Base-by-base conservation (phyloP, 129 eudicot species). In the Chrysanthemum seticuspe region DNA sequence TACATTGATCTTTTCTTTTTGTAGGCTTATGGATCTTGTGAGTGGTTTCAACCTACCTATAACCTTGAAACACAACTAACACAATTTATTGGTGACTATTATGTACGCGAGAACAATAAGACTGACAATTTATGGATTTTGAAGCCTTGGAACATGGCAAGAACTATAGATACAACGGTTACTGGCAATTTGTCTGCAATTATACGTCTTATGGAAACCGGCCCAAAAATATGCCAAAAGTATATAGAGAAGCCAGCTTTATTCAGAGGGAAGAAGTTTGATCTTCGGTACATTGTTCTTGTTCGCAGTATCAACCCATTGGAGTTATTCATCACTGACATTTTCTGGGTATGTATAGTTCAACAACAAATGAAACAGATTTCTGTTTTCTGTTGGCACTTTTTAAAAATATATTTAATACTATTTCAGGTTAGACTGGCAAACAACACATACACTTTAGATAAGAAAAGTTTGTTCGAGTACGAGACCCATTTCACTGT, bases 101-200 rank as follows among this genome's bases (percentile, higher is more conserved):
- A 70, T 80, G 81, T 81, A 23, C 95, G 97, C 29, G 91, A 85
- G 75, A 81, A 82, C 44, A 80, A 88, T 34, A 85, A 85, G 68
- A 66, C 65, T 29, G 87, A 91, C 85, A 95, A 91, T 67, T 74
- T 88, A 31, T 95, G 97, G 99, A 95, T 91, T 62, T 73, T 95
- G 79, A 95, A 95, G 80, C 99, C 99, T 6, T 95, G 96, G 99
- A 91, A 95, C 81, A 95, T 95, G 99, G 99, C 99, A 27, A 79
- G 97, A 81, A 95, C 99, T 34, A 91, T 91, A 73, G 97, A 95
- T 77, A 95, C 99, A 63, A 85, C 96, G 6, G 88, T 95, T 66
- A 84, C 97, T 19, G 83, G 87, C 62, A 91, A 88, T 88, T 78
- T 91, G 71, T 79, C 99, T 75, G 88, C 96, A 13, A 88, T 95